Percentiles rank a stretch among this genome's conserved stretches.
These are phyloP conservation scores for Rhazya stricta DNA, from an alignment of 257 asterid genomes.

Conservation along the genomic window DNA sequence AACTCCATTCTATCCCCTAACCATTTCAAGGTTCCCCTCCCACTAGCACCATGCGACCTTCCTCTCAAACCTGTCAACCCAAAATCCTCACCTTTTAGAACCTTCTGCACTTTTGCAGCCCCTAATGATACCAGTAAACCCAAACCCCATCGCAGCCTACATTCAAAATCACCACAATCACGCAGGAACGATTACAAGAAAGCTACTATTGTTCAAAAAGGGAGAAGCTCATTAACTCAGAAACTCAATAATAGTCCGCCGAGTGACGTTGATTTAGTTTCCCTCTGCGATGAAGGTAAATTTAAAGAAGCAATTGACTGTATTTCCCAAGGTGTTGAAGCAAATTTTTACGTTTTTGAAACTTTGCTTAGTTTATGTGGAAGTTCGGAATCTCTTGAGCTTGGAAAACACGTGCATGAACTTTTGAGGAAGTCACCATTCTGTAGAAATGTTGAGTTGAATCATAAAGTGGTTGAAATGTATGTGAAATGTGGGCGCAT, in stretches of 20 bases:
- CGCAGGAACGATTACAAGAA: slow-evolving; percentile 16
- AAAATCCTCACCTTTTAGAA: slow-evolving; percentile 10
- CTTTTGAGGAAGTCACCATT: slow-evolving; percentile 24
- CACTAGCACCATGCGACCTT: slow-evolving; percentile 1
- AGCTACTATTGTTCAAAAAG: slow-evolving; percentile 7
- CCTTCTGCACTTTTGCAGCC: slow-evolving; percentile 17
- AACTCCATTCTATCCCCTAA: slow-evolving; percentile 24
- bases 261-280: slow-evolving; percentile 15
- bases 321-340: slow-evolving; percentile 24
- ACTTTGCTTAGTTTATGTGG: slow-evolving; percentile 21
- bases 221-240: slow-evolving; percentile 3
- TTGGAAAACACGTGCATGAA: slow-evolving; percentile 32
- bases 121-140: slow-evolving; percentile 15
- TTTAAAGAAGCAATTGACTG: slow-evolving; percentile 29
- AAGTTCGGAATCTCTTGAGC: slow-evolving; percentile 23
- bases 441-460: slow-evolving; percentile 33
- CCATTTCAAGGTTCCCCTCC: slow-evolving; percentile 11
- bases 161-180: slow-evolving; percentile 12
- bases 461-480: slow-evolving; percentile 25
- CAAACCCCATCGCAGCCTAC: slow-evolving; percentile 10
- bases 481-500: slow-evolving; percentile 25
- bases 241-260: not conserved
- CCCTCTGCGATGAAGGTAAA: slow-evolving; percentile 32
- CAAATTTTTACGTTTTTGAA: slow-evolving; percentile 20
- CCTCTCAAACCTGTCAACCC: not conserved